phyloP scores from a whole-genome alignment of 352 stramenopile genomes.

The Peronospora belbahrii region DNA sequence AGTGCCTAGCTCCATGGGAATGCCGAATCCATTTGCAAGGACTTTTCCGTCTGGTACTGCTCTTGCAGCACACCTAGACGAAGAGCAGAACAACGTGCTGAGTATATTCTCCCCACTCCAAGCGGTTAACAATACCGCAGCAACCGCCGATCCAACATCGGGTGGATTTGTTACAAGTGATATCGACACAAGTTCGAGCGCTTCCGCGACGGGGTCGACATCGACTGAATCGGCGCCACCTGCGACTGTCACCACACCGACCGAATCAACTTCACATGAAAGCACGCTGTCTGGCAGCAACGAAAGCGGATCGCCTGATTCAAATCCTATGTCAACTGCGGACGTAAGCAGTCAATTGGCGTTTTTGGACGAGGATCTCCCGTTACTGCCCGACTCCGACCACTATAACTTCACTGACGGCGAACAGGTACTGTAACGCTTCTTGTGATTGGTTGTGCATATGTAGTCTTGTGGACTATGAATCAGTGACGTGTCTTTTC shows the following conservation, averaged over 20 bases:
- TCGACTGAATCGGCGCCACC: constrained; percentile 3
- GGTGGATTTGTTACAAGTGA: constrained; percentile 28
- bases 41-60: constrained; percentile 22
- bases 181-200: background rate
- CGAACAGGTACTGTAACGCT: constrained; percentile 56
- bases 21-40: constrained; percentile 27
- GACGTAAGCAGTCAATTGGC: constrained; percentile 33
- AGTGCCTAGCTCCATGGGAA: constrained; percentile 31
- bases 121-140: constrained; percentile 17
- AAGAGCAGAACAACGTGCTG: constrained; percentile 48
- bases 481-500: constrained; percentile 22
- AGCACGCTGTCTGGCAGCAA: background rate
- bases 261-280: constrained; percentile 5
- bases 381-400: constrained; percentile 57
- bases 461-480: constrained; percentile 5
- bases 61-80: constrained; percentile 8
- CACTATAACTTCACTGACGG: constrained; percentile 65
- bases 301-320: background rate
- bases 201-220: background rate
- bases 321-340: constrained; percentile 4
- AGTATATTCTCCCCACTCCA: constrained; percentile 67
- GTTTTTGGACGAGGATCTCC: constrained; percentile 71
- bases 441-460: constrained; percentile 4
- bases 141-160: constrained; percentile 8
- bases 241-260: too few species aligned